Percentiles rank a stretch among this genome's conserved stretches.
Conservation (phyloP, 495 filamentous ascomycete species). For the Penicillium coffeae region DNA sequence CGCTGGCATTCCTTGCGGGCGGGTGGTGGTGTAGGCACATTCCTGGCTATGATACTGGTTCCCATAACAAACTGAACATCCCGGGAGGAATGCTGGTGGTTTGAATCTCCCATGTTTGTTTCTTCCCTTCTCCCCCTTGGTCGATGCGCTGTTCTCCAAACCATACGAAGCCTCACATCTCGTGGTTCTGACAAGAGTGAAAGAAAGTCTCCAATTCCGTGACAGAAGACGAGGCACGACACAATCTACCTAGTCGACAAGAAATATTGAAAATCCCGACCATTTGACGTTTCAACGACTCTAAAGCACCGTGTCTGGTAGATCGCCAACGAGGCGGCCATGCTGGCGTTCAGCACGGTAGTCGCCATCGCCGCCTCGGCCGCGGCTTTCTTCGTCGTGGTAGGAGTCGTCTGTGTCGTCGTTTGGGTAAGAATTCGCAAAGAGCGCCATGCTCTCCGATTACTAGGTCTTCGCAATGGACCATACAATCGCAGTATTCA, state of each 20-base stretch:
- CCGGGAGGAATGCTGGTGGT: conserved; percentile 10
- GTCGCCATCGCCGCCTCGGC: conserved; percentile 43
- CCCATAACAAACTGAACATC: conserved; percentile 36
- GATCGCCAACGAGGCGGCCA: conserved; percentile 18
- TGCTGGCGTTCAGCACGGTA: conserved; percentile 34
- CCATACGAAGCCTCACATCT: background rate
- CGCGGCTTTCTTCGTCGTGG: conserved; percentile 36
- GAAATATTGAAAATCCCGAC: too few relatives aligned
- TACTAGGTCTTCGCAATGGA: conserved; percentile 24
- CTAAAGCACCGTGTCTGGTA: background rate
- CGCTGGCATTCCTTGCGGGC: conserved; percentile 34
- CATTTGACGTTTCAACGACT: too few relatives aligned
- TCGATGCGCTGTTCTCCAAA: conserved; percentile 3
- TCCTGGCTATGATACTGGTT: conserved; percentile 23
- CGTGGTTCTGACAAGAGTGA: background rate
- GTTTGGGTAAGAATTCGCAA: conserved; percentile 41
- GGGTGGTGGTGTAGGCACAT: conserved; percentile 34
- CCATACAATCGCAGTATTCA: conserved; percentile 20
- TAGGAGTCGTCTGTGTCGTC: conserved; percentile 30
- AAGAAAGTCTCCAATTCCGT: background rate
- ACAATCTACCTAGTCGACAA: too few relatives aligned
- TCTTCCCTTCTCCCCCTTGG: conserved; percentile 7
- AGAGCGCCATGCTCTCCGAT: conserved; percentile 31
- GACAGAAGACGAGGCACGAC: background rate
- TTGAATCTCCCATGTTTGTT: conserved; percentile 1